A percentile compares a stretch with the other conserved stretches of the same genome.
phyloP scores from a whole-genome alignment of 805 yeast genomes.

The Sporopachydermia quercuum region DNA sequence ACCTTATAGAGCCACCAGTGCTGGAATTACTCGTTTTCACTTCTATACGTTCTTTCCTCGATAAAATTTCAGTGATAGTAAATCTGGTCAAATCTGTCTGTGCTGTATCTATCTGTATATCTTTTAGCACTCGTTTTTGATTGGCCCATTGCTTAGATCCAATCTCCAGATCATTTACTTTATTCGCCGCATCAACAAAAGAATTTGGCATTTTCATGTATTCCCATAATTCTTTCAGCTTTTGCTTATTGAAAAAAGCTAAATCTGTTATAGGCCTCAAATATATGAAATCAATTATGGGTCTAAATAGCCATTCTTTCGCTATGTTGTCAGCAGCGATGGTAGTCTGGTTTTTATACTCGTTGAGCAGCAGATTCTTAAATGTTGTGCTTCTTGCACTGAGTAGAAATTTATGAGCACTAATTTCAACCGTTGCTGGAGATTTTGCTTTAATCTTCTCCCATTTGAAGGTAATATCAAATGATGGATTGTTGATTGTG shows the following conservation, averaged over 20 bases:
- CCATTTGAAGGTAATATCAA: not conserved
- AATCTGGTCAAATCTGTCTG: not conserved
- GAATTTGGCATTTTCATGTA: not conserved
- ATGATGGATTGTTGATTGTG: constrained; percentile 10
- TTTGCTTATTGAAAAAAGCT: no score
- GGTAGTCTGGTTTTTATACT: not conserved
- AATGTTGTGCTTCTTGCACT: constrained; percentile 15
- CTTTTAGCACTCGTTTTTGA: not conserved
- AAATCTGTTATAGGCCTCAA: not conserved
- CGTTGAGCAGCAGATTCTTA: not conserved
- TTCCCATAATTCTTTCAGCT: not conserved
- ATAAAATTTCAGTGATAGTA: not conserved
- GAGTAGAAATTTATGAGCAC: constrained; percentile 28
- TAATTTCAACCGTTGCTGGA: constrained; percentile 7
- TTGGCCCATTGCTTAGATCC: not conserved
- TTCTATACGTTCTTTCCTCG: not conserved
- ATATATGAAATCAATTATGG: constrained; percentile 11
- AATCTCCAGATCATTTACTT: not conserved
- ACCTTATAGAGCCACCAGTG: not conserved
- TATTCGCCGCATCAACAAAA: not conserved
- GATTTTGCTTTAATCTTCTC: not conserved
- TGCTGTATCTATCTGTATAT: not conserved
- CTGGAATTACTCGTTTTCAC: not conserved
- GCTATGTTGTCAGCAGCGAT: constrained; percentile 11
- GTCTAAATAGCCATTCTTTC: constrained; percentile 13